A percentile compares a stretch with the other conserved stretches of the same genome.
Conservation (phyloP, 306 rosid genomes). For the Vigna radiata region DNA sequence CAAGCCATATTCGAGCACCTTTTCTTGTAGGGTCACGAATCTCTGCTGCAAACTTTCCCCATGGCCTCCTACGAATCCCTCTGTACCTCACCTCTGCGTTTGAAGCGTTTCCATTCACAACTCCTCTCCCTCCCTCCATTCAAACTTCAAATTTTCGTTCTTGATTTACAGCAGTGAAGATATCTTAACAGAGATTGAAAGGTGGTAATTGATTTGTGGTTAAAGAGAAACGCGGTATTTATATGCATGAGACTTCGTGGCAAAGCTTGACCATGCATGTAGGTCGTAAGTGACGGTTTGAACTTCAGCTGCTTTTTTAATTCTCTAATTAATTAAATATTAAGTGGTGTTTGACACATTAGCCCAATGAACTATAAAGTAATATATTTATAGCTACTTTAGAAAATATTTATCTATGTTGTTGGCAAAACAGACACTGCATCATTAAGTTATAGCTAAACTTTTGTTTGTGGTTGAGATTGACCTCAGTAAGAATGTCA, state of each 20-base stretch:
- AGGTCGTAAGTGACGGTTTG: conserved; percentile 24
- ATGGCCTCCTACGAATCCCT: conserved; percentile 86
- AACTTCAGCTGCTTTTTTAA: neutral
- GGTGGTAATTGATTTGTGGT: neutral
- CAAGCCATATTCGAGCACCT: conserved; percentile 86
- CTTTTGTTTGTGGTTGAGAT: neutral
- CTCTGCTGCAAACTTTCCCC: conserved; percentile 96
- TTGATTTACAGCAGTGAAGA: neutral
- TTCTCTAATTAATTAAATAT: neutral
- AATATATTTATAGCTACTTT: neutral
- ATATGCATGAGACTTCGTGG: conserved; percentile 2
- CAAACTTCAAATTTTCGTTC: neutral
- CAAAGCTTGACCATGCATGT: neutral
- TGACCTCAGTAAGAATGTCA: neutral
- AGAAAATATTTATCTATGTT: neutral
- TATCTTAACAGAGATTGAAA: neutral
- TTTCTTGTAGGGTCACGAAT: conserved; percentile 88
- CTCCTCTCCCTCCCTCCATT: conserved; percentile 54
- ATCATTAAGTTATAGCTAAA: neutral
- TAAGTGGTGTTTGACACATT: neutral
- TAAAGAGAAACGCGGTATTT: neutral
- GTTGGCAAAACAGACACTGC: neutral
- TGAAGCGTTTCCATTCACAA: conserved; percentile 20
- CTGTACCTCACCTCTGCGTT: conserved; percentile 57
- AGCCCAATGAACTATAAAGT: neutral